Evolutionary conservation across 139 green algal species (phyloP).

Genomic region (Gonium pectorale): DNA sequence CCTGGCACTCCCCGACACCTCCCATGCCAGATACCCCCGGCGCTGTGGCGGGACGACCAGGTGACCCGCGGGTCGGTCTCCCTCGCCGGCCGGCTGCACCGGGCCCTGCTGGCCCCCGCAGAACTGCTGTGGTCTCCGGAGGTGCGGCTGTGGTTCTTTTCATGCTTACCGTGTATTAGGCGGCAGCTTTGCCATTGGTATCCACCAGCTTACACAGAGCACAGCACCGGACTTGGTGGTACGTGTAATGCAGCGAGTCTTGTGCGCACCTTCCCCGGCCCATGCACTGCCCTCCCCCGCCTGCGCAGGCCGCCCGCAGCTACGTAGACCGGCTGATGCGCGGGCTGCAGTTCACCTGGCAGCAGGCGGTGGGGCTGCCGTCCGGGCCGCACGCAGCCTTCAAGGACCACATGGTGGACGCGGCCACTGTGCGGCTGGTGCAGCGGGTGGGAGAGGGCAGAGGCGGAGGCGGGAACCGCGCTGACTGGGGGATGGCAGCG

Average conservation of each 20-base stretch:
- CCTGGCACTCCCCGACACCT: too few relatives aligned
- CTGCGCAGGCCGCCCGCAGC: background rate
- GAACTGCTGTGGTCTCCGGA: too few relatives aligned
- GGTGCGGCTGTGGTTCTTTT: too few relatives aligned
- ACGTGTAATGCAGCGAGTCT: too few relatives aligned
- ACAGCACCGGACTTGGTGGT: too few relatives aligned
- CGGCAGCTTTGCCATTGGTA: too few relatives aligned
- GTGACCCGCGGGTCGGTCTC: background rate
- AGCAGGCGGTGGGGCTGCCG: conserved; percentile 63
- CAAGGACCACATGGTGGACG: conserved; percentile 72
- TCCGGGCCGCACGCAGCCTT: conserved; percentile 74
- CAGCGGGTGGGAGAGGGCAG: background rate
- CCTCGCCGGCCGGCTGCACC: background rate
- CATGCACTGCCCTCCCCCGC: background rate
- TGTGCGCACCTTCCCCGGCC: background rate
- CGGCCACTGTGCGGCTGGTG: conserved; percentile 62
- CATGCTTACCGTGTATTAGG: too few relatives aligned
- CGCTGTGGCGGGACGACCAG: conserved; percentile 11
- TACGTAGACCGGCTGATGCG: conserved; percentile 50
- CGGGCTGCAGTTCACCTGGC: conserved; percentile 56
- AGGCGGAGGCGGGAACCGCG: background rate
- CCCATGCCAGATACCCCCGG: background rate
- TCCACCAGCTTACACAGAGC: too few relatives aligned
- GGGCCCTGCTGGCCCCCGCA: background rate
- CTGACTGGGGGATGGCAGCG: too few relatives aligned